Evolutionary conservation across 345 rosid species (phyloP).

Genomic region (Acer yangbiense): DNA sequence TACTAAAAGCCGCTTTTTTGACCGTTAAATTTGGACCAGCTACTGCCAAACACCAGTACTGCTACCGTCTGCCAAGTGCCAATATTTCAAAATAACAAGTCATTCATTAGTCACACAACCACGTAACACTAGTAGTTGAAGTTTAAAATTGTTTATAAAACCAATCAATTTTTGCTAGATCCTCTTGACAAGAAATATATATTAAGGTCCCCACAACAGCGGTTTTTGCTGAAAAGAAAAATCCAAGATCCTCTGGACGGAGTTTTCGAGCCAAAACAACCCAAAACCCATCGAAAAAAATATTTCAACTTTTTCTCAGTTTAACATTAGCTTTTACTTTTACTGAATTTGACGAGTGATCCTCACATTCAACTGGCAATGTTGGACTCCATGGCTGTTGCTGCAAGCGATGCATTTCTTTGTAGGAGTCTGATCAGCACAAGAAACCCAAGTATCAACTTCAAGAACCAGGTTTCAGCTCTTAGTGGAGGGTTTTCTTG

Average conservation of each 20-base stretch:
- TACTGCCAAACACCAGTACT: too few species aligned
- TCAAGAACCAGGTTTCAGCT: conserved; percentile 26
- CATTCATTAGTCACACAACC: too few species aligned
- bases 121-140: too few species aligned
- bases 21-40: background rate
- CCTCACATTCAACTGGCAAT: background rate
- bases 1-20: background rate
- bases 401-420: conserved; percentile 34
- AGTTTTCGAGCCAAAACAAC: conserved; percentile 28
- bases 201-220: background rate
- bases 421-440: conserved; percentile 14
- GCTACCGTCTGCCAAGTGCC: too few species aligned
- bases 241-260: conserved; percentile 28
- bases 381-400: conserved; percentile 41
- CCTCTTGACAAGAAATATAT: too few species aligned
- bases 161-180: too few species aligned
- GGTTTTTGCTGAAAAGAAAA: background rate
- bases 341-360: background rate
- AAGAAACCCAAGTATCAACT: conserved; percentile 23
- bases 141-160: too few species aligned
- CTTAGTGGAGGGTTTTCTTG: conserved; percentile 15
- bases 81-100: background rate
- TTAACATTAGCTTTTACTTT: background rate
- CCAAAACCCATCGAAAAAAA: conserved; percentile 5
- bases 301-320: background rate